Percentiles rank a stretch among this genome's conserved stretches.
Evolutionary conservation across 2,329 filamentous ascomycete genomes (phyloP).

Genomic region (Aspergillus tanneri): DNA sequence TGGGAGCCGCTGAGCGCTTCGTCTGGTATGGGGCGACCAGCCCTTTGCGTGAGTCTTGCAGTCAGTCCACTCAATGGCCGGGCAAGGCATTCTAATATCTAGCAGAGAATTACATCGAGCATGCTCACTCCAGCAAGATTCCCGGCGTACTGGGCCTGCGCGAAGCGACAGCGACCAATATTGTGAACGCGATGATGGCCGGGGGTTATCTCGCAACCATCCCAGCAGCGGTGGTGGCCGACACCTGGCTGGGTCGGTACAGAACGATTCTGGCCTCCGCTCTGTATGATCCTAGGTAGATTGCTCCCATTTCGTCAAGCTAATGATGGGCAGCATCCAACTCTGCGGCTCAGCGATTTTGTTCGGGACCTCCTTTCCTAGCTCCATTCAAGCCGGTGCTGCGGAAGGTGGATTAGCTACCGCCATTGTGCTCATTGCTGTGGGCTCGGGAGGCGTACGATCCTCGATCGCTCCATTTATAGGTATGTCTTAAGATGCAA

Average conservation of each 20-base stretch:
- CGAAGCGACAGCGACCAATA: neutral
- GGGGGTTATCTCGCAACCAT: slow-evolving; percentile 1
- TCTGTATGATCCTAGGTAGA: neutral
- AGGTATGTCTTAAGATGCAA: neutral
- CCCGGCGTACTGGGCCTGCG: neutral
- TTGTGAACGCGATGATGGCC: neutral
- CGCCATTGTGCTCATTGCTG: neutral
- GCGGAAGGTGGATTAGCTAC: neutral
- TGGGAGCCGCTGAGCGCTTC: neutral
- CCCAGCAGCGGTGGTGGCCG: neutral
- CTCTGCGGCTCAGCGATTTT: neutral
- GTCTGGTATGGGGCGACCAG: neutral
- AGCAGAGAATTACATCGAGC: neutral
- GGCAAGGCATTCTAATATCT: neutral
- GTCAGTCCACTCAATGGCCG: neutral
- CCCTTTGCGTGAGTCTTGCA: neutral
- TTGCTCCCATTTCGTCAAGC: neutral
- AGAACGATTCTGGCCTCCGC: neutral
- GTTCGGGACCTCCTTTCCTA: neutral
- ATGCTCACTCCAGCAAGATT: neutral
- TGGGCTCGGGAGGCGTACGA: neutral
- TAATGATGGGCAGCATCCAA: neutral
- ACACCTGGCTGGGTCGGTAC: slow-evolving; percentile 1
- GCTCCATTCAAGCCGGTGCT: neutral
- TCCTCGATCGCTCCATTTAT: neutral